Percentiles rank a stretch among this genome's conserved stretches.
Evolutionary conservation across 306 rosid genomes (phyloP).

Genomic region (Prunus mongolica): DNA sequence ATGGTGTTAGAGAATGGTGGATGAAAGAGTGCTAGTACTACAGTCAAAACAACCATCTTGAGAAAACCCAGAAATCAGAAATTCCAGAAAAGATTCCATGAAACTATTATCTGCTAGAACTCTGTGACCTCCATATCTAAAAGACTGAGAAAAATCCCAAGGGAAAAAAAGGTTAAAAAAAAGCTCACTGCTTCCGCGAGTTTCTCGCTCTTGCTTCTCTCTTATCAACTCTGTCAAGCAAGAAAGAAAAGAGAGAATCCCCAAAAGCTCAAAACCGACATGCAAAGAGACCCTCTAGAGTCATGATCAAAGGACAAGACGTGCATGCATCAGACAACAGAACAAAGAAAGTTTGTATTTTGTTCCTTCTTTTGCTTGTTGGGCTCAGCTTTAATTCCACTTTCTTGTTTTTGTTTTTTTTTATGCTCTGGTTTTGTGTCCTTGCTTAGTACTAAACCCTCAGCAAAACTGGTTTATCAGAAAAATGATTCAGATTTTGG

Average conservation of each 20-base stretch:
- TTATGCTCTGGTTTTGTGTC: not conserved
- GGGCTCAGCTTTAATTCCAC: slow-evolving; percentile 21
- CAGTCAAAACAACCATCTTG: slow-evolving; percentile 20
- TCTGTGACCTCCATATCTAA: slow-evolving; percentile 32
- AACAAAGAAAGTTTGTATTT: slow-evolving; percentile 42
- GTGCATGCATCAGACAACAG: slow-evolving; percentile 52
- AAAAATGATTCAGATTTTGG: slow-evolving; percentile 8
- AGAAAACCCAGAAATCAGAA: slow-evolving; percentile 29
- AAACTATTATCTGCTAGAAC: slow-evolving; percentile 16
- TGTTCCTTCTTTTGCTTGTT: slow-evolving; percentile 45
- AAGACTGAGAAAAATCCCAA: not conserved
- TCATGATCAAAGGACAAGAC: slow-evolving; percentile 63
- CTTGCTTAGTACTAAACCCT: not conserved
- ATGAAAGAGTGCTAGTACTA: slow-evolving; percentile 16
- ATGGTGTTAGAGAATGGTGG: not conserved
- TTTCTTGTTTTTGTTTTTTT: slow-evolving; percentile 3
- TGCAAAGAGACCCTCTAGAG: slow-evolving; percentile 44
- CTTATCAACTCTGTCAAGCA: slow-evolving; percentile 3
- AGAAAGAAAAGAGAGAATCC: slow-evolving; percentile 30
- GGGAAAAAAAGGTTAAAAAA: not conserved
- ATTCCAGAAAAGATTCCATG: slow-evolving; percentile 27
- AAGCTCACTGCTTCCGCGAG: slow-evolving; percentile 44
- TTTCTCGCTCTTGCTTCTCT: slow-evolving; percentile 33
- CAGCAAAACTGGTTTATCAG: slow-evolving; percentile 16
- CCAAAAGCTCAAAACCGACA: slow-evolving; percentile 42